phyloP scores from a whole-genome alignment of 2,329 filamentous ascomycete species.

The Aspergillus sojae region DNA sequence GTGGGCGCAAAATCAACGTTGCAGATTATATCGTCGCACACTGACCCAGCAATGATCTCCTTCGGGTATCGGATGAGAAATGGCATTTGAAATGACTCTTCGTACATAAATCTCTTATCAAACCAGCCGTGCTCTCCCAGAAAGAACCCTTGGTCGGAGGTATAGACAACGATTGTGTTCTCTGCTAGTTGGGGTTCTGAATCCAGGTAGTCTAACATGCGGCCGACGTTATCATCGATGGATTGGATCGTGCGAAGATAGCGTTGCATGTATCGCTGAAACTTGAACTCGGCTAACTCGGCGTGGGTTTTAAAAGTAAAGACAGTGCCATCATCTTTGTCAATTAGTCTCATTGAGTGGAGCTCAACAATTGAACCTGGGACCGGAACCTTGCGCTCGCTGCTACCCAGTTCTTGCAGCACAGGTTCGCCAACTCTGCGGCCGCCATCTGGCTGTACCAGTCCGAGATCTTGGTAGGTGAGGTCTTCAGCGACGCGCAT shows the following conservation, averaged over 20 bases:
- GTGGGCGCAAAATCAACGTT: neutral
- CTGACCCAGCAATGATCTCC: conserved; percentile 41
- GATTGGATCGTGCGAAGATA: conserved; percentile 57
- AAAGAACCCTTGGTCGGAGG: conserved; percentile 60
- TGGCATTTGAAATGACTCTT: conserved; percentile 61
- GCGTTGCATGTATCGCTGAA: conserved; percentile 59
- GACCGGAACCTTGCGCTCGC: neutral
- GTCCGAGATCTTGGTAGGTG: conserved; percentile 55
- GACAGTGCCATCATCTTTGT: neutral
- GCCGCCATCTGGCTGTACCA: conserved; percentile 56
- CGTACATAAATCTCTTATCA: conserved; percentile 62
- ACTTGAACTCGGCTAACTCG: conserved; percentile 57
- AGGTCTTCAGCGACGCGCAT: conserved; percentile 55
- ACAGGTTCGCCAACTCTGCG: conserved; percentile 2
- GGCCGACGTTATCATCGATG: conserved; percentile 48
- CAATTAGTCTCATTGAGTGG: neutral
- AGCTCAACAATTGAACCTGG: neutral
- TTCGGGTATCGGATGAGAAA: conserved; percentile 53
- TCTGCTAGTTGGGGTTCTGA: conserved; percentile 23
- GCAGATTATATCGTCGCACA: neutral
- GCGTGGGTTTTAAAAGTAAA: neutral
- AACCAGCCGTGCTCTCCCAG: conserved; percentile 61
- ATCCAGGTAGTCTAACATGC: neutral
- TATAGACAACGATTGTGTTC: conserved; percentile 58
- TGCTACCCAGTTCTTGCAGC: conserved; percentile 37